Evolutionary conservation across 345 rosid species (phyloP).

Genomic region (Syzygium grande): DNA sequence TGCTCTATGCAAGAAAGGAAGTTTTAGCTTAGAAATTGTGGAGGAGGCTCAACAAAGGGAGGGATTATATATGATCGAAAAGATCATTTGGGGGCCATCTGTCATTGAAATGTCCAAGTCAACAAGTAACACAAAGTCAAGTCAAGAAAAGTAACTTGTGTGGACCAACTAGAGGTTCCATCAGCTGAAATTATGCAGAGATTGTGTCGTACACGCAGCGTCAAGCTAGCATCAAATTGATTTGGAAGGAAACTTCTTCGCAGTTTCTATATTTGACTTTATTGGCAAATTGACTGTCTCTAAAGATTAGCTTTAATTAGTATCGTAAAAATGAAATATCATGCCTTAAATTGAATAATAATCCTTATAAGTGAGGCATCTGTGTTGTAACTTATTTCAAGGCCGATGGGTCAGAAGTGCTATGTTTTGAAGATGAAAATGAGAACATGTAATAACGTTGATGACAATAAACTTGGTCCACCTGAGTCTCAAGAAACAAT

Average conservation of each 20-base stretch:
- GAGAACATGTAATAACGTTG: too few species aligned
- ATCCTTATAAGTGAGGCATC: neutral
- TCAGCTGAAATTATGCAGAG: neutral
- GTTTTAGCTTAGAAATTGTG: neutral
- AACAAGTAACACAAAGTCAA: too few species aligned
- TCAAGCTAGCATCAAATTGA: neutral
- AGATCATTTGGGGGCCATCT: neutral
- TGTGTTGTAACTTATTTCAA: neutral
- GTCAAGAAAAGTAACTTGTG: neutral
- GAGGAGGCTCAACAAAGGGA: neutral
- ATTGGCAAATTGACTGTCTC: neutral
- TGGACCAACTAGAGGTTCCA: neutral
- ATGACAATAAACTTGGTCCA: too few species aligned
- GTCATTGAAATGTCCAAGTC: neutral
- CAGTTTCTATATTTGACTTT: neutral
- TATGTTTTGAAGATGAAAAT: neutral
- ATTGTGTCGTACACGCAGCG: too few species aligned
- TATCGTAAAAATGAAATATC: neutral
- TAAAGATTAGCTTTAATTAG: neutral
- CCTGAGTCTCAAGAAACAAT: too few species aligned
- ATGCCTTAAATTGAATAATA: neutral
- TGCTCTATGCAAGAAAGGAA: neutral
- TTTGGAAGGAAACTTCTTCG: neutral
- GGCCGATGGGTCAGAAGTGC: fast-evolving
- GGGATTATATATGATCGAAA: neutral